Percentiles rank a stretch among this genome's conserved stretches.
Evolutionary conservation across 306 rosid species (phyloP).

Genomic region (Corylus americana): DNA sequence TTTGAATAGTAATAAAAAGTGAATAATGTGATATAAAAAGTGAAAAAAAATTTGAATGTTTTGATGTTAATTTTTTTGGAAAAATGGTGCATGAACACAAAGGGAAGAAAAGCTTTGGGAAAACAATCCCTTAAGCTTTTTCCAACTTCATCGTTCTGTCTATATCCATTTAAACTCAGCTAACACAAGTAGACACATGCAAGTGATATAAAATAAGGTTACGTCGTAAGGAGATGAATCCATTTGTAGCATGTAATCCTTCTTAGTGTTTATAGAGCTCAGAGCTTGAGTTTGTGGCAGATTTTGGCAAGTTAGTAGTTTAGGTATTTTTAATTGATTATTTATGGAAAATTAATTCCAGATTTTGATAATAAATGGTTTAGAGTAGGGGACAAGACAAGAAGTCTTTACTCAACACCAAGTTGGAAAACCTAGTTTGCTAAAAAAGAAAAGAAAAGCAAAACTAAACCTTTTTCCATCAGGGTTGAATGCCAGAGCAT

Average conservation of each 20-base stretch:
- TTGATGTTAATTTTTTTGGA: too few species aligned
- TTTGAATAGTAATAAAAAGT: too few species aligned
- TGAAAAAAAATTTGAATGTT: too few species aligned
- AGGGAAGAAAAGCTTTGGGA: too few species aligned
- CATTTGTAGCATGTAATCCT: too few species aligned
- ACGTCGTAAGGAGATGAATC: background rate
- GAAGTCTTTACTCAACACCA: background rate
- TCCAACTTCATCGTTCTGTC: background rate
- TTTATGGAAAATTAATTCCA: background rate
- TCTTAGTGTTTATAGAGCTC: background rate
- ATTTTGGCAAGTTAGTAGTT: background rate
- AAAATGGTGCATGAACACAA: too few species aligned
- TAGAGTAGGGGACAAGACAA: background rate
- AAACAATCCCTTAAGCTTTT: background rate
- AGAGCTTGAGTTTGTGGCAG: too few species aligned
- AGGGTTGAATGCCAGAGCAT: conserved; percentile 92
- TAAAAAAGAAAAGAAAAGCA: background rate
- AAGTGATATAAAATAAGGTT: background rate
- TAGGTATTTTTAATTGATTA: too few species aligned
- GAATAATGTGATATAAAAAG: too few species aligned
- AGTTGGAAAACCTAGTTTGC: background rate
- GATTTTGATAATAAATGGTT: background rate
- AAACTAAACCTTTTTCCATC: conserved; percentile 80
- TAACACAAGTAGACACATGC: background rate
- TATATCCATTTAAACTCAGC: background rate